phyloP scores from a whole-genome alignment of 2,329 filamentous ascomycete genomes.

The Penicillium oxalicum region DNA sequence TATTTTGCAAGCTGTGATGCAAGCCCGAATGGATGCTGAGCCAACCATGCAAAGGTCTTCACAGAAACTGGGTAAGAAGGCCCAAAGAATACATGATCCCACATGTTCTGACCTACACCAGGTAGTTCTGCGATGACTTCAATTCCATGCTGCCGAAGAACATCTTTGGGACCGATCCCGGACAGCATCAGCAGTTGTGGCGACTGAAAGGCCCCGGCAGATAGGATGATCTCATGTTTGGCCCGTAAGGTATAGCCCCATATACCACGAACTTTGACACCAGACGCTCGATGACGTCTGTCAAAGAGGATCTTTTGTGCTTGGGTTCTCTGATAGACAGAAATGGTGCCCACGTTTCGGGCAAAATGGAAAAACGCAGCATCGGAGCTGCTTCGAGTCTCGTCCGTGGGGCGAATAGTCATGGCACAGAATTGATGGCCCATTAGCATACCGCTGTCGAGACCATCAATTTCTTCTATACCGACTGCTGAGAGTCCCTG shows the following conservation, averaged over 20 bases:
- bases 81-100: slow-evolving; percentile 30
- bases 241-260: slow-evolving; percentile 43
- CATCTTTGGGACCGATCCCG: slow-evolving; percentile 41
- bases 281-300: slow-evolving; percentile 38
- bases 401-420: slow-evolving; percentile 44
- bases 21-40: slow-evolving; percentile 13
- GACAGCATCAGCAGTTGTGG: slow-evolving; percentile 51
- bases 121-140: slow-evolving; percentile 23
- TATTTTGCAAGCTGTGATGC: slow-evolving; percentile 14
- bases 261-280: slow-evolving; percentile 41
- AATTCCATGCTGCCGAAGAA: slow-evolving; percentile 22
- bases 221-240: slow-evolving; percentile 45
- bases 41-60: slow-evolving; percentile 17
- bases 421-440: slow-evolving; percentile 41
- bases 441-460: slow-evolving; percentile 41
- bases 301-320: slow-evolving; percentile 49
- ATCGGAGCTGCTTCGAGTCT: slow-evolving; percentile 46
- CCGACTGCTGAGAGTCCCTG: slow-evolving; percentile 39
- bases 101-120: slow-evolving; percentile 36
- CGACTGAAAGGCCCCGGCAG: slow-evolving; percentile 50
- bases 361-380: slow-evolving; percentile 32
- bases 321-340: slow-evolving; percentile 40
- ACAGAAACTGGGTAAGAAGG: slow-evolving; percentile 25
- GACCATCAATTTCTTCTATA: slow-evolving; percentile 33
- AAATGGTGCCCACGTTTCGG: slow-evolving; percentile 26